Percentiles rank a stretch among this genome's conserved stretches.
phyloP scores from a whole-genome alignment of 208 protist genomes.

The Strigomonas culicis region DNA sequence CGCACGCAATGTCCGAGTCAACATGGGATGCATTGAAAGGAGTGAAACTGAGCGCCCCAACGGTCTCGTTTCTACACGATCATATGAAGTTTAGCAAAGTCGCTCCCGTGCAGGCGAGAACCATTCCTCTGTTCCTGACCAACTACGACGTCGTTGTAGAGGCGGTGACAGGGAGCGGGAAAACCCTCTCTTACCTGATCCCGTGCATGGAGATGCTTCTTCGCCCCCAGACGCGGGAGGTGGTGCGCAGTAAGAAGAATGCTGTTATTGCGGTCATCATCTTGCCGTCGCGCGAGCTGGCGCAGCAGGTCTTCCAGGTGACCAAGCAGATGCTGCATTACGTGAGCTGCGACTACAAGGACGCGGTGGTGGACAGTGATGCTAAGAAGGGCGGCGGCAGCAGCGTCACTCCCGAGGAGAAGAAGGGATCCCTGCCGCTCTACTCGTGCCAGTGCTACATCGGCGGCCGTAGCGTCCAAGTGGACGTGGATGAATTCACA shows the following conservation, averaged over 20 bases:
- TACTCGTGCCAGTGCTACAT: slow-evolving; percentile 90
- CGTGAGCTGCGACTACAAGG: slow-evolving; percentile 47
- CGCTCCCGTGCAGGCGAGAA: slow-evolving; percentile 91
- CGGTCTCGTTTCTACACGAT: slow-evolving; percentile 62
- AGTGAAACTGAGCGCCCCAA: slow-evolving; percentile 52
- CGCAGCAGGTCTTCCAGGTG: slow-evolving; percentile 90
- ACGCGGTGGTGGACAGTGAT: not conserved
- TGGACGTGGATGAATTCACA: slow-evolving; percentile 78
- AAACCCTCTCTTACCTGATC: slow-evolving; percentile 93
- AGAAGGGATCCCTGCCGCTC: slow-evolving; percentile 25
- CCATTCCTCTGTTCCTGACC: slow-evolving; percentile 85
- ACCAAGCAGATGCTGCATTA: slow-evolving; percentile 73
- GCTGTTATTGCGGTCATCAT: slow-evolving; percentile 88
- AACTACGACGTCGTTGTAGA: slow-evolving; percentile 93
- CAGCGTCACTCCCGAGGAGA: not conserved
- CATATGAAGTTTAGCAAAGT: slow-evolving; percentile 75
- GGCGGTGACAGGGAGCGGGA: slow-evolving; percentile 93
- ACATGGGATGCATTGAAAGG: slow-evolving; percentile 83
- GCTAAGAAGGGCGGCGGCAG: not conserved
- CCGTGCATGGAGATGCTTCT: slow-evolving; percentile 89
- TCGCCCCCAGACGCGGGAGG: slow-evolving; percentile 42
- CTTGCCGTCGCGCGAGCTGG: slow-evolving; percentile 92
- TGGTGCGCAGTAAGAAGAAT: slow-evolving; percentile 43
- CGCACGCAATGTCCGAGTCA: slow-evolving; percentile 15
- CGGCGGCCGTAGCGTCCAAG: slow-evolving; percentile 80